Evolutionary conservation across 176 grass and related monocot genomes (phyloP).

Genomic region (Ampelocalamus luodianensis): DNA sequence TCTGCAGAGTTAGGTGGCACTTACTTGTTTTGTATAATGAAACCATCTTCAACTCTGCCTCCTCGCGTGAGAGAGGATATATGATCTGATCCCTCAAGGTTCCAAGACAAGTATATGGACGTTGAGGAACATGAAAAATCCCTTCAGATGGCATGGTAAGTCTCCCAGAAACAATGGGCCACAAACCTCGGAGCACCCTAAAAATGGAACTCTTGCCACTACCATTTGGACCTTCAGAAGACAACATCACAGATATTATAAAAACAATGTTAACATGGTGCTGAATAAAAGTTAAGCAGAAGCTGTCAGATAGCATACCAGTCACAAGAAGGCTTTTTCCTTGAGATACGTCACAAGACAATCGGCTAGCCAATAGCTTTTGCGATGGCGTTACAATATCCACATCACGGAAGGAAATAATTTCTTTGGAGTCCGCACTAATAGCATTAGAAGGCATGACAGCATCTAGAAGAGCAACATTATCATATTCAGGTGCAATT

Average conservation of each 20-base stretch:
- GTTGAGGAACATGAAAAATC: conserved; percentile 88
- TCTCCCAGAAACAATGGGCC: conserved; percentile 82
- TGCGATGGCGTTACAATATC: conserved; percentile 92
- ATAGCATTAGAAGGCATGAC: conserved; percentile 50
- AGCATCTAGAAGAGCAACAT: conserved; percentile 58
- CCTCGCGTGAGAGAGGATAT: conserved; percentile 87
- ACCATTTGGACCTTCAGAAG: conserved; percentile 85
- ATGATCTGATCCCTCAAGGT: conserved; percentile 95
- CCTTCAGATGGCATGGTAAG: conserved; percentile 68
- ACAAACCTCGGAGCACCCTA: conserved; percentile 85
- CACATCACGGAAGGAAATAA: conserved; percentile 80
- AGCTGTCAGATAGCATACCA: conserved; percentile 53
- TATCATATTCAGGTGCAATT: conserved; percentile 35
- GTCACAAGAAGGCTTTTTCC: conserved; percentile 98
- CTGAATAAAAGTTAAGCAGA: conserved; percentile 15
- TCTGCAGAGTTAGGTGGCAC: conserved; percentile 1
- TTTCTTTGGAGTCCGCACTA: conserved; percentile 46
- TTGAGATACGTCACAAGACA: conserved; percentile 76
- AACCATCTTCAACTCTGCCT: conserved; percentile 73
- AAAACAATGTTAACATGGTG: conserved; percentile 4
- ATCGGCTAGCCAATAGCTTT: conserved; percentile 80
- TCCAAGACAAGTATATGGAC: conserved; percentile 92
- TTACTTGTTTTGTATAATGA: conserved; percentile 56
- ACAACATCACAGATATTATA: conserved; percentile 45
- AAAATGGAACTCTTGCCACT: conserved; percentile 99